Percentiles rank a stretch among this genome's conserved stretches.
Conservation (phyloP, 2,329 filamentous ascomycete genomes). For the Diaporthe helianthi region DNA sequence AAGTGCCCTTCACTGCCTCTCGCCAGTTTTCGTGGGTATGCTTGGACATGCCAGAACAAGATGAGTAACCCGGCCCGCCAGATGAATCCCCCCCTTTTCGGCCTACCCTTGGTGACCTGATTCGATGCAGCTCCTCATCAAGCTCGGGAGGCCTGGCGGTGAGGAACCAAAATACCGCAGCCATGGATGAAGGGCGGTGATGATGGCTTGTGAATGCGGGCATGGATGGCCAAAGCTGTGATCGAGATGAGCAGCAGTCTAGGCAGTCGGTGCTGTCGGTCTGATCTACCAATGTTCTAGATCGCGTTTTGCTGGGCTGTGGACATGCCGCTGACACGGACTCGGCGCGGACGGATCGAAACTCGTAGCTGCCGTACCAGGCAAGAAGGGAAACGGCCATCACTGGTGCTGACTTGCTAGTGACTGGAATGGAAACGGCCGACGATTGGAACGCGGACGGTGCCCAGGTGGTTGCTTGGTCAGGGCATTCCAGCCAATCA, state of each 20-base stretch:
- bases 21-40: neutral
- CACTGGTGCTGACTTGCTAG: neutral
- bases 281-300: constrained; percentile 4
- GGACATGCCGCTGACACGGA: neutral
- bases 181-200: neutral
- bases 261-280: too few species aligned
- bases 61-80: constrained; percentile 10
- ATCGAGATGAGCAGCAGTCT: neutral
- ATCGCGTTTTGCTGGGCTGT: neutral
- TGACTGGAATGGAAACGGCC: constrained; percentile 9
- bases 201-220: neutral
- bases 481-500: neutral
- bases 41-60: constrained; percentile 16
- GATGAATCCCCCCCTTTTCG: constrained; percentile 16
- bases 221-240: neutral
- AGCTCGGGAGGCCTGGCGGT: constrained; percentile 5
- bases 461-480: neutral
- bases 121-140: constrained; percentile 15
- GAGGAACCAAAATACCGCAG: neutral
- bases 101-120: constrained; percentile 11
- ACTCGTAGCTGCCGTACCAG: too few species aligned
- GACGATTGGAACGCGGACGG: constrained; percentile 5
- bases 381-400: neutral
- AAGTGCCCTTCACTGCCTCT: neutral
- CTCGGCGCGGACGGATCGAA: neutral